phyloP scores from a whole-genome alignment of 768 basidiomycete species.

The Tylopilus subfusipes region DNA sequence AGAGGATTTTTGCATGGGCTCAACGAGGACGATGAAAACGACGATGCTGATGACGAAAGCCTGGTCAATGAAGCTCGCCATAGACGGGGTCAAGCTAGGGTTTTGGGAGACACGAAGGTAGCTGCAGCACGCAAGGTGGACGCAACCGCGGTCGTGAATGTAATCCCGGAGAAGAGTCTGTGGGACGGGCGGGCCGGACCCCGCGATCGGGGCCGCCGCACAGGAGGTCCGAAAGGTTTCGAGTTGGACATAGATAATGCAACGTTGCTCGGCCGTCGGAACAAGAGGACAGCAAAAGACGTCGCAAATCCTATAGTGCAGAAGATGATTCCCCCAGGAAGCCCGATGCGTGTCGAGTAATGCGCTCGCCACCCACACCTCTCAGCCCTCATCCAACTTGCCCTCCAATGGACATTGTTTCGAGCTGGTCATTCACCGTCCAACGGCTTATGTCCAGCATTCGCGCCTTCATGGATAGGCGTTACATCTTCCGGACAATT shows the following conservation, averaged over 20 bases:
- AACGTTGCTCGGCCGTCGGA: constrained; percentile 77
- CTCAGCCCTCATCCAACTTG: neutral
- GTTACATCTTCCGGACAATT: neutral
- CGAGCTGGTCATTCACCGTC: neutral
- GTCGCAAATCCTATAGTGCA: constrained; percentile 36
- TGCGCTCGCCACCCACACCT: neutral
- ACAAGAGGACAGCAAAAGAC: constrained; percentile 36
- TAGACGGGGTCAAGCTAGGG: constrained; percentile 35
- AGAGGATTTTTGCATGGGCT: constrained; percentile 79
- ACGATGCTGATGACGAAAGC: constrained; percentile 45
- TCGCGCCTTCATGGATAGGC: neutral
- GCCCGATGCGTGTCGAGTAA: constrained; percentile 33
- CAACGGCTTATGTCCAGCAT: neutral
- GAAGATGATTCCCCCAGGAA: constrained; percentile 23
- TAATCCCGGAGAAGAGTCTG: constrained; percentile 19
- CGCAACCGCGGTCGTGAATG: constrained; percentile 11
- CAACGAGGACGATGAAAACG: constrained; percentile 90
- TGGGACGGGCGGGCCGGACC: constrained; percentile 71
- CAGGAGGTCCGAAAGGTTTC: constrained; percentile 44
- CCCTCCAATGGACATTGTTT: neutral
- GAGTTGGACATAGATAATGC: constrained; percentile 86
- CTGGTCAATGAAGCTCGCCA: constrained; percentile 48
- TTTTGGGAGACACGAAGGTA: constrained; percentile 6
- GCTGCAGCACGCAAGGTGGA: constrained; percentile 10
- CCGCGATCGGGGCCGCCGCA: constrained; percentile 50